phyloP scores from a whole-genome alignment of 2,329 filamentous ascomycete genomes.

The Emmonsia crescens region DNA sequence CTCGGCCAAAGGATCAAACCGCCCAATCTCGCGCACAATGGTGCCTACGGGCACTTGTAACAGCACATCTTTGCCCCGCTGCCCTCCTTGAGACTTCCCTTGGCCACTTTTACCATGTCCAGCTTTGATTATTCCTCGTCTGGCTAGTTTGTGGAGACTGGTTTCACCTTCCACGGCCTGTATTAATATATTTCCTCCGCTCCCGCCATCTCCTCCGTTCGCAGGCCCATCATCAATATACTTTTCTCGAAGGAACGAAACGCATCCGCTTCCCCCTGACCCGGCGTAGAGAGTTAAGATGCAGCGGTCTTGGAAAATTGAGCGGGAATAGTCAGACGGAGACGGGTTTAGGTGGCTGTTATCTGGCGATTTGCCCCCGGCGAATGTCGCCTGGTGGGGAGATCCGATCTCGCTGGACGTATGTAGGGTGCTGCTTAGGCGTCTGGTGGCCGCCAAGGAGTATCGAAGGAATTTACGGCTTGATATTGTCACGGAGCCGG shows the following conservation, averaged over 20 bases:
- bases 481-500: conserved; percentile 8
- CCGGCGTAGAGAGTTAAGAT: conserved; percentile 68
- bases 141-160: conserved; percentile 80
- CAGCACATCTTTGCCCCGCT: conserved; percentile 74
- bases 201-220: conserved; percentile 90
- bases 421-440: conserved; percentile 2
- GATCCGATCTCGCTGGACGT: conserved; percentile 1
- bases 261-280: conserved; percentile 77
- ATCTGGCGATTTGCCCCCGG: conserved; percentile 6
- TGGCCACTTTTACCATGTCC: conserved; percentile 37
- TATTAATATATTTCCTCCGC: conserved; percentile 85
- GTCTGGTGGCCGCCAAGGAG: conserved; percentile 7
- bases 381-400: conserved; percentile 4
- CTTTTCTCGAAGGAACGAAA: conserved; percentile 86
- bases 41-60: conserved; percentile 90
- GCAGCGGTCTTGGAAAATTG: conserved; percentile 81
- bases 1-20: conserved; percentile 65
- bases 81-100: conserved; percentile 47
- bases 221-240: conserved; percentile 80
- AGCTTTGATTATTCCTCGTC: conserved; percentile 52
- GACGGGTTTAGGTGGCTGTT: conserved; percentile 61
- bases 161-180: conserved; percentile 87
- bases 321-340: conserved; percentile 71
- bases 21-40: conserved; percentile 69
- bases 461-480: conserved; percentile 11